Evolutionary conservation across 495 filamentous ascomycete genomes (phyloP).

Genomic region (Talaromyces proteolyticus): DNA sequence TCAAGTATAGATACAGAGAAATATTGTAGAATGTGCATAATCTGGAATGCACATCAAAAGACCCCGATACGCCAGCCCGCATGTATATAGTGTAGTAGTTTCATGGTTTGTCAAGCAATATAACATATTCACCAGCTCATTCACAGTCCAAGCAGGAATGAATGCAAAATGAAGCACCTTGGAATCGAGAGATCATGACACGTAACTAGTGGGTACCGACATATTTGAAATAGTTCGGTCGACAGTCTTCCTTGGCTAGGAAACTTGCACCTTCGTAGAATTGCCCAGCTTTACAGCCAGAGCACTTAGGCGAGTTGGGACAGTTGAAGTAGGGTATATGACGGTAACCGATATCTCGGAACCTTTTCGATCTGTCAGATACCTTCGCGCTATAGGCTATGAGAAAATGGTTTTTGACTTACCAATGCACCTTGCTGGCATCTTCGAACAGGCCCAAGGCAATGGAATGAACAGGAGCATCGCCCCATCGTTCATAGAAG

Average conservation of each 20-base stretch:
- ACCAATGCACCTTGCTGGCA: slow-evolving; percentile 90
- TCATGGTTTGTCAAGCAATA: neutral
- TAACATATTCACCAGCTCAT: too few species aligned
- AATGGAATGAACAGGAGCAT: slow-evolving; percentile 90
- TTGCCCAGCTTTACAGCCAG: slow-evolving; percentile 75
- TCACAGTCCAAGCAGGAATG: neutral
- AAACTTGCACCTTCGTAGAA: slow-evolving; percentile 84
- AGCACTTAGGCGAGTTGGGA: slow-evolving; percentile 92
- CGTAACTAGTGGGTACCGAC: slow-evolving; percentile 66
- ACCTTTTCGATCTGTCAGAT: slow-evolving; percentile 59
- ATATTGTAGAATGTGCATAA: neutral
- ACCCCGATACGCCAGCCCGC: neutral
- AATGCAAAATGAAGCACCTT: neutral
- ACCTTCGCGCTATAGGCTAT: too few species aligned
- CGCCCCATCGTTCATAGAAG: slow-evolving; percentile 92
- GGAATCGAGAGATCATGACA: neutral
- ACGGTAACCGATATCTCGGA: slow-evolving; percentile 98
- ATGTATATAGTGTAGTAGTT: neutral
- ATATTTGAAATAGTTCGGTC: slow-evolving; percentile 95
- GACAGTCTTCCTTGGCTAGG: slow-evolving; percentile 87
- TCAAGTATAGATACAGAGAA: neutral
- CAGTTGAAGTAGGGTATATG: slow-evolving; percentile 99
- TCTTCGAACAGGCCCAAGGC: slow-evolving; percentile 94
- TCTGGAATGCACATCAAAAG: neutral
- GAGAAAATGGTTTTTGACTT: too few species aligned